phyloP scores from a whole-genome alignment of 1,284 basidiomycete species.

The Somion occarium region DNA sequence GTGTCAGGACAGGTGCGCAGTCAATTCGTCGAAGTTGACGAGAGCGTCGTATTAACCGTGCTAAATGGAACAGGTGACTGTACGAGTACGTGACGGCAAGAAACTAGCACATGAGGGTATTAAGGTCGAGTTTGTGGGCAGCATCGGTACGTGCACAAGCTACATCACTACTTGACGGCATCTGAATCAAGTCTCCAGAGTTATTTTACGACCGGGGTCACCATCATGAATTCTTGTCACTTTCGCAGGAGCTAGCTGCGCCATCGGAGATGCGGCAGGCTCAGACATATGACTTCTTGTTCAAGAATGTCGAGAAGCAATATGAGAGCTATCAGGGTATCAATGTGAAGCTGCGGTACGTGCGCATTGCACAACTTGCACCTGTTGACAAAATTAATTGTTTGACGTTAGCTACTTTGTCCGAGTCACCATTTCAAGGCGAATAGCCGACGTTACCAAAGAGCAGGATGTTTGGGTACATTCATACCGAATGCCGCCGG shows the following conservation, averaged over 20 bases:
- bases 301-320: conserved; percentile 99
- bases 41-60: neutral
- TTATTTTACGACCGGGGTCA: conserved; percentile 96
- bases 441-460: conserved; percentile 90
- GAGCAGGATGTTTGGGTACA: conserved; percentile 98
- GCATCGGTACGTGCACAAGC: conserved; percentile 67
- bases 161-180: neutral
- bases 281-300: conserved; percentile 93
- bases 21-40: conserved; percentile 2
- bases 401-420: conserved; percentile 85
- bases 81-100: conserved; percentile 93
- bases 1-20: conserved; percentile 77
- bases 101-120: conserved; percentile 95
- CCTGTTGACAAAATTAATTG: conserved; percentile 6
- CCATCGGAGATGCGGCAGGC: conserved; percentile 94
- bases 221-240: conserved; percentile 95
- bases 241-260: conserved; percentile 91
- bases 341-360: conserved; percentile 93
- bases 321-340: conserved; percentile 98
- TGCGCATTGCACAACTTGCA: neutral
- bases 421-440: conserved; percentile 85
- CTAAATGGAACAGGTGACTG: conserved; percentile 58
- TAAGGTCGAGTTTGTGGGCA: conserved; percentile 96
- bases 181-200: conserved; percentile 44
- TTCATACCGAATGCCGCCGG: conserved; percentile 97